Evolutionary conservation across 169 alveolate genomes (phyloP).

Genomic region (Plasmodium fragile): DNA sequence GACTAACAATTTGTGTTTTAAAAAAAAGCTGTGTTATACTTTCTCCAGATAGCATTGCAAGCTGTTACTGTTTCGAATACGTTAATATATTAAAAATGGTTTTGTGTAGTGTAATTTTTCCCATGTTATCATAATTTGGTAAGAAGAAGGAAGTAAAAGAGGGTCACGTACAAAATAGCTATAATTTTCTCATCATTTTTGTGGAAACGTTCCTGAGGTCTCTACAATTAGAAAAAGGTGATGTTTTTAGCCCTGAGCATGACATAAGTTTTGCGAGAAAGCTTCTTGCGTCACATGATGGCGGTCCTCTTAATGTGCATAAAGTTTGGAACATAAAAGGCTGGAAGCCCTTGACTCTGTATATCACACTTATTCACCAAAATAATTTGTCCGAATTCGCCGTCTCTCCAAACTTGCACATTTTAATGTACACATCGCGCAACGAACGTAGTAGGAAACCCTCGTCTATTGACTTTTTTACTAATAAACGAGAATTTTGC

Average conservation of each 20-base stretch:
- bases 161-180: not conserved
- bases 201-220: not conserved
- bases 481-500: not conserved
- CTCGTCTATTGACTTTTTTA: not conserved
- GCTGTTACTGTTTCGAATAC: not conserved
- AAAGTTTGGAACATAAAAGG: not conserved
- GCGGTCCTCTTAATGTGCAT: not conserved
- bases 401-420: not conserved
- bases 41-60: slow-evolving; percentile 4
- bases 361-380: not conserved
- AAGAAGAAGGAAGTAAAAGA: not conserved
- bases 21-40: not conserved
- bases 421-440: not conserved
- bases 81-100: not conserved
- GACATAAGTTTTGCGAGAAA: not conserved
- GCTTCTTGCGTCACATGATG: not conserved
- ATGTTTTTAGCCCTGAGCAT: not conserved
- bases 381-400: not conserved
- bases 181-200: not conserved
- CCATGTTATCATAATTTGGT: not conserved
- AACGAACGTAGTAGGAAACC: slow-evolving; percentile 1
- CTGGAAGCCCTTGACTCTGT: not conserved
- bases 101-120: not conserved
- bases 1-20: not conserved
- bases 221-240: not conserved